These are phyloP conservation scores for Fistulifera pelliculosa DNA, from an alignment of 108 stramenopile genomes.

Conservation along the genomic window DNA sequence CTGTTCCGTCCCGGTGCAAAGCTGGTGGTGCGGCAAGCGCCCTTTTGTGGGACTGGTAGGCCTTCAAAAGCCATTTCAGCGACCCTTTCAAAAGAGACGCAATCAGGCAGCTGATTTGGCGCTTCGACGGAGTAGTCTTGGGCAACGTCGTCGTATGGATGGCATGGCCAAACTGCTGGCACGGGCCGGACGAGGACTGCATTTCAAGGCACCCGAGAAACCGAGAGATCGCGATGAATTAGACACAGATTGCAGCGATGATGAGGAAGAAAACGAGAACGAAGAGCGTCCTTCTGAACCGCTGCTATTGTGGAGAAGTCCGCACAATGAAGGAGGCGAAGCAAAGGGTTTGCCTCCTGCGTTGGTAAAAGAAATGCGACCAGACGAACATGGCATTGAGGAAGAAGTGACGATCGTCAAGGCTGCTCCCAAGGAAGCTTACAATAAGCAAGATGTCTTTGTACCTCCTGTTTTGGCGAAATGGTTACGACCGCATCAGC, in stretches of 20 bases:
- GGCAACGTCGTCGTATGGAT: conserved; percentile 53
- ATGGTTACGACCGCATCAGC: conserved; percentile 89
- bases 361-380: conserved; percentile 50
- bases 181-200: conserved; percentile 57
- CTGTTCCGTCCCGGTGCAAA: conserved; percentile 37
- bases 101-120: conserved; percentile 50
- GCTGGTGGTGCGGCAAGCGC: conserved; percentile 43
- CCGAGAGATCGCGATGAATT: conserved; percentile 8
- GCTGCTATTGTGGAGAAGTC: conserved; percentile 68
- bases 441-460: conserved; percentile 59
- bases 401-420: conserved; percentile 44
- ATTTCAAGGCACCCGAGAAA: conserved; percentile 32
- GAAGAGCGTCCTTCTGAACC: conserved; percentile 72
- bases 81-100: conserved; percentile 73
- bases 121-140: conserved; percentile 40
- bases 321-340: conserved; percentile 44
- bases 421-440: conserved; percentile 46
- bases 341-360: conserved; percentile 61
- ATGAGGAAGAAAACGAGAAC: conserved; percentile 43
- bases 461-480: conserved; percentile 91
- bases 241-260: conserved; percentile 23
- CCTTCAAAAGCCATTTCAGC: conserved; percentile 58
- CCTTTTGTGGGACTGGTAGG: conserved; percentile 53
- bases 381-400: conserved; percentile 85
- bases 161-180: conserved; percentile 74